phyloP scores from a whole-genome alignment of 805 yeast genomes.

The Nakazawaea ambrosiae region DNA sequence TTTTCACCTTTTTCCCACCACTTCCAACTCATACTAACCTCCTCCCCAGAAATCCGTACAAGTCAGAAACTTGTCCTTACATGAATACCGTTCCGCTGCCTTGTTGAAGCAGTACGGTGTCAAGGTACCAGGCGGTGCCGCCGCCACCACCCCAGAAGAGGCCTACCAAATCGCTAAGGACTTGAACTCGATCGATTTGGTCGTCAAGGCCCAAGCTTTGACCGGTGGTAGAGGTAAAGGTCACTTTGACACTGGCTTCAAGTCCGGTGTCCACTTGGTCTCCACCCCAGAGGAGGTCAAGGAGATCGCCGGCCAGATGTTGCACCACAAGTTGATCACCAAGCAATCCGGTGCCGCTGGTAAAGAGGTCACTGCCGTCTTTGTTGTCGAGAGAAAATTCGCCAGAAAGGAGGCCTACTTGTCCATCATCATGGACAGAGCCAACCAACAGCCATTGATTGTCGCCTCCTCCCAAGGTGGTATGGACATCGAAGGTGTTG shows the following conservation, averaged over 20 bases:
- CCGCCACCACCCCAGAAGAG: conserved; percentile 84
- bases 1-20: background rate
- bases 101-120: conserved; percentile 77
- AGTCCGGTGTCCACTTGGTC: conserved; percentile 94
- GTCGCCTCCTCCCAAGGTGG: conserved; percentile 99
- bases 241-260: conserved; percentile 88
- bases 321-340: conserved; percentile 88
- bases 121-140: conserved; percentile 86
- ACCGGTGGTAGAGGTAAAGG: conserved; percentile 99
- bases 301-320: conserved; percentile 82
- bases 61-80: conserved; percentile 78
- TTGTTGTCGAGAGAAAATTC: conserved; percentile 89
- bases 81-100: conserved; percentile 93
- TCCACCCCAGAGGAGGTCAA: conserved; percentile 79
- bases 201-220: conserved; percentile 95
- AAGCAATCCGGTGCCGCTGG: conserved; percentile 98
- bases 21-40: background rate
- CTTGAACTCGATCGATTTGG: conserved; percentile 74
- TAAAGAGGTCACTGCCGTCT: conserved; percentile 93
- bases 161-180: conserved; percentile 78
- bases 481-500: conserved; percentile 99
- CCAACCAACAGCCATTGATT: conserved; percentile 81
- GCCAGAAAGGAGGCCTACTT: conserved; percentile 93
- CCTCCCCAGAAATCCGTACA: too few relatives aligned
- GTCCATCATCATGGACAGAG: conserved; percentile 93